Percentiles rank a stretch among this genome's conserved stretches.
Conservation (phyloP, 163 green algal species). For the Coccomyxa subellipsoidea region DNA sequence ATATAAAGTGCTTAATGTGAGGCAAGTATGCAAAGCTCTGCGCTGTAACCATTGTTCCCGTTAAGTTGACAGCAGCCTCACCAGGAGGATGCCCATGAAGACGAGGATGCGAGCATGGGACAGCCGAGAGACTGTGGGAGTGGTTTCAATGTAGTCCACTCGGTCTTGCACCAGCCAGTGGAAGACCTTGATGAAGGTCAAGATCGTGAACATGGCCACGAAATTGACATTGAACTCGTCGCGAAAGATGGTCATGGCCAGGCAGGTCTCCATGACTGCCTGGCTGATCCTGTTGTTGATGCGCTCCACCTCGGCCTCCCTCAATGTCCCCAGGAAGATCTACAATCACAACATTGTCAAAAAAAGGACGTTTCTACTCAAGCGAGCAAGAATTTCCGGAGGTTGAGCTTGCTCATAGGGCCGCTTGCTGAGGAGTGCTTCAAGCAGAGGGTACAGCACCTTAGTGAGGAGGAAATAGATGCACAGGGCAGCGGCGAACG, state of each 20-base stretch:
- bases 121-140: constrained; percentile 66
- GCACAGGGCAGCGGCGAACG: constrained; percentile 73
- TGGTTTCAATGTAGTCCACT: constrained; percentile 94
- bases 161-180: constrained; percentile 88
- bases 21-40: too few species aligned
- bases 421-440: too few species aligned
- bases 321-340: constrained; percentile 88
- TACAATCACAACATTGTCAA: constrained; percentile 25
- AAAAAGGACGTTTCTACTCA: too few species aligned
- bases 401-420: too few species aligned
- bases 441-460: constrained; percentile 28
- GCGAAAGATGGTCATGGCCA: constrained; percentile 97
- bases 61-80: constrained; percentile 30
- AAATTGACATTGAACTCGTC: constrained; percentile 93
- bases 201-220: constrained; percentile 85
- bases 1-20: too few species aligned
- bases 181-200: constrained; percentile 93
- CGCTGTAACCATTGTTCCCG: too few species aligned
- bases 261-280: constrained; percentile 93
- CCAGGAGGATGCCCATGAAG: constrained; percentile 82
- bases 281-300: constrained; percentile 83
- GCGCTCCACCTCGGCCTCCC: constrained; percentile 92
- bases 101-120: constrained; percentile 73
- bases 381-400: not conserved
- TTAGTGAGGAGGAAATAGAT: constrained; percentile 70